phyloP scores from a whole-genome alignment of 257 asterid genomes.

The Nicotiana benthamiana region DNA sequence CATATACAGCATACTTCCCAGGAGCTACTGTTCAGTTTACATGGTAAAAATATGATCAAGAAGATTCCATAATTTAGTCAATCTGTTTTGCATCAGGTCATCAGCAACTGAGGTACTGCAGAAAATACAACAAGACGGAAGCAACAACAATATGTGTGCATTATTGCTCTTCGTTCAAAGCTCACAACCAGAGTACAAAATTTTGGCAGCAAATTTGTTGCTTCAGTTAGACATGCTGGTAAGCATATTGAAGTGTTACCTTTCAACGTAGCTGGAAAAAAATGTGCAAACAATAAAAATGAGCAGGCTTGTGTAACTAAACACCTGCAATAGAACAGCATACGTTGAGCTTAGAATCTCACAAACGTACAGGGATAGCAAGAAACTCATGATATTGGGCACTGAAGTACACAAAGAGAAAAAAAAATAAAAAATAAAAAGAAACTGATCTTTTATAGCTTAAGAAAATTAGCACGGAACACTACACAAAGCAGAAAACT shows the following conservation, averaged over 20 bases:
- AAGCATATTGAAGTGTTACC: constrained; percentile 12
- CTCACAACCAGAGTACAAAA: constrained; percentile 47
- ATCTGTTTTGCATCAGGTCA: constrained; percentile 39
- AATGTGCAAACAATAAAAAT: not conserved
- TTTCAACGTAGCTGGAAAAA: not conserved
- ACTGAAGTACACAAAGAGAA: not conserved
- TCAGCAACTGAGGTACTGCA: constrained; percentile 50
- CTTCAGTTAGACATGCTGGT: constrained; percentile 78
- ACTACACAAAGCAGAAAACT: not conserved
- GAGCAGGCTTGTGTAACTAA: not conserved
- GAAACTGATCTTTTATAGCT: not conserved
- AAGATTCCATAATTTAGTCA: not conserved
- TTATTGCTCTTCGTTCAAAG: constrained; percentile 49
- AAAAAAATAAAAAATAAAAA: not conserved
- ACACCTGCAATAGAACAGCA: not conserved
- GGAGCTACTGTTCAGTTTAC: not conserved
- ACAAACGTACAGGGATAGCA: not conserved
- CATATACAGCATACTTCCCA: not conserved
- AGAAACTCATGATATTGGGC: not conserved
- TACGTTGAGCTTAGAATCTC: not conserved
- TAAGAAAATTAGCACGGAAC: not conserved
- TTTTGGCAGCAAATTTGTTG: constrained; percentile 75
- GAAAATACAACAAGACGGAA: constrained; percentile 60
- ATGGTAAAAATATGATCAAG: not conserved
- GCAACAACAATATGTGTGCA: constrained; percentile 43